A percentile compares a stretch with the other conserved stretches of the same genome.
These are phyloP conservation scores for Lichtheimia corymbifera DNA, from an alignment of 371 early-diverging fungal genomes.

Conservation along the genomic window DNA sequence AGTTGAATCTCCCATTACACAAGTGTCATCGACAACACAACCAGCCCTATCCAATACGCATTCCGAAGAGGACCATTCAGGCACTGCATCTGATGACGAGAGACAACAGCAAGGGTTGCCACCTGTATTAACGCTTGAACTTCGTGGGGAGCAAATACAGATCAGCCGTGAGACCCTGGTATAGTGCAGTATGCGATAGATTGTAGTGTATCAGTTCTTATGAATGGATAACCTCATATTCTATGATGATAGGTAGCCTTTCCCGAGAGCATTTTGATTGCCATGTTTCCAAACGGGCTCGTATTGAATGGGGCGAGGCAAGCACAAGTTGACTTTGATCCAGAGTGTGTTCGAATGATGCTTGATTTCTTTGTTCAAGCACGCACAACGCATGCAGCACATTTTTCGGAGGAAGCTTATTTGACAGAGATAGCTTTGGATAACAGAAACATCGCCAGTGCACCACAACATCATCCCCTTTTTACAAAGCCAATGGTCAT, in stretches of 20 bases:
- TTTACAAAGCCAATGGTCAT: conserved; percentile 71
- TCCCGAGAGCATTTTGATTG: conserved; percentile 76
- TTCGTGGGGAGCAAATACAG: conserved; percentile 72
- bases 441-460: conserved; percentile 14
- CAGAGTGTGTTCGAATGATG: conserved; percentile 62
- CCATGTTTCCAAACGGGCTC: conserved; percentile 84
- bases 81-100: conserved; percentile 21
- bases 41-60: no score
- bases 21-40: no score
- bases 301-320: conserved; percentile 56
- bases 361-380: conserved; percentile 15
- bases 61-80: no score
- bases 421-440: conserved; percentile 23
- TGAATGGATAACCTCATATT: no score
- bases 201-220: no score
- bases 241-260: conserved; percentile 33
- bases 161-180: conserved; percentile 74
- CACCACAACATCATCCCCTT: conserved; percentile 36
- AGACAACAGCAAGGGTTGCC: conserved; percentile 48
- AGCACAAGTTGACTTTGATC: conserved; percentile 66
- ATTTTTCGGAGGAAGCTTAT: conserved; percentile 36
- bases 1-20: no score
- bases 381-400: no score
- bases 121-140: conserved; percentile 61
- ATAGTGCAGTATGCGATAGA: no score